Percentiles rank a stretch among this genome's conserved stretches.
Evolutionary conservation across 306 rosid genomes (phyloP).

Genomic region (Cicer yamashitae): DNA sequence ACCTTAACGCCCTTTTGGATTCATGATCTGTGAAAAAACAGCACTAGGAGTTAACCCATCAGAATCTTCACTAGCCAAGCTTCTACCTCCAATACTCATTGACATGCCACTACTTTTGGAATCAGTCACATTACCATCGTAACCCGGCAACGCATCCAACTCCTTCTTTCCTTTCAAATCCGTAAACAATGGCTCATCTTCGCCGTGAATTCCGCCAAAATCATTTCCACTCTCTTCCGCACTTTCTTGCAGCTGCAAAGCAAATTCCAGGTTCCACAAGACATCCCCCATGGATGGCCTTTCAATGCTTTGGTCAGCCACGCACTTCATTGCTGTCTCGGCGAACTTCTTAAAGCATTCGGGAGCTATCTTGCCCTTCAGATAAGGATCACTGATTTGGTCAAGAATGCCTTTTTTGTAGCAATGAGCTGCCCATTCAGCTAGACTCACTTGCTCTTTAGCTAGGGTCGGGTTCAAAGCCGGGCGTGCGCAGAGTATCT

Average conservation of each 20-base stretch:
- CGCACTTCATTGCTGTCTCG: conserved; percentile 98
- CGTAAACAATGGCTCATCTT: conserved; percentile 62
- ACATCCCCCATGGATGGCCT: conserved; percentile 99
- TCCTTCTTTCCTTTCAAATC: conserved; percentile 77
- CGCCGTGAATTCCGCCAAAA: conserved; percentile 48
- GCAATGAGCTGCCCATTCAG: conserved; percentile 98
- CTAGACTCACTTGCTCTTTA: conserved; percentile 97
- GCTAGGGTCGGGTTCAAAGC: conserved; percentile 91
- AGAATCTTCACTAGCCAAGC: conserved; percentile 96
- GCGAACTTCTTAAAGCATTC: conserved; percentile 96
- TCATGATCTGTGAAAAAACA: conserved; percentile 98
- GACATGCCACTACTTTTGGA: conserved; percentile 94
- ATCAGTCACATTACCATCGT: conserved; percentile 75
- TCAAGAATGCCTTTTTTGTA: conserved; percentile 92
- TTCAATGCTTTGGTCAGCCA: conserved; percentile 90
- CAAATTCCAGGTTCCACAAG: conserved; percentile 97
- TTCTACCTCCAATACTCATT: conserved; percentile 97
- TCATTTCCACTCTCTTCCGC: conserved; percentile 88
- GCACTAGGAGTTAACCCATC: conserved; percentile 98
- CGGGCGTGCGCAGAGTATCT: conserved; percentile 94
- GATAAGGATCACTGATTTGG: conserved; percentile 76
- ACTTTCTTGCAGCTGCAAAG: conserved; percentile 97
- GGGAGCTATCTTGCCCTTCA: conserved; percentile 88
- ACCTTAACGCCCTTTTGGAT: conserved; percentile 95
- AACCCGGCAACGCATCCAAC: conserved; percentile 49